Percentiles rank a stretch among this genome's conserved stretches.
Evolutionary conservation across 768 basidiomycete species (phyloP).

Genomic region (Chalciporus sphaerocephalus): DNA sequence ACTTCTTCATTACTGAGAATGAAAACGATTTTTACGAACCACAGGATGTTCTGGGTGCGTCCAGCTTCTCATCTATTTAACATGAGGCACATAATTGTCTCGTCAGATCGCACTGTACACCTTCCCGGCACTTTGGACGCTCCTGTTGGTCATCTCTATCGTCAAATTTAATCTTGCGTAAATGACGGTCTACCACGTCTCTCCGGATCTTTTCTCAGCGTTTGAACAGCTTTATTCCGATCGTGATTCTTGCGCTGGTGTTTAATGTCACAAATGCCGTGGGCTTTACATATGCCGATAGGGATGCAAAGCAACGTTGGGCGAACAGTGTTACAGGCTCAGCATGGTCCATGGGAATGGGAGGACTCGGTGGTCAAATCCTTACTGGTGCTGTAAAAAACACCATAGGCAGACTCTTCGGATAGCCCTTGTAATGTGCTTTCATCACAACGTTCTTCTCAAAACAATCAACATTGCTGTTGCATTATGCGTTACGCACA

Average conservation of each 20-base stretch:
- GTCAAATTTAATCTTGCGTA: slow-evolving; percentile 86
- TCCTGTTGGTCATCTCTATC: slow-evolving; percentile 82
- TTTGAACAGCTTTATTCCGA: slow-evolving; percentile 77
- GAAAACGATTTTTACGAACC: not conserved
- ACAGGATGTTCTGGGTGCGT: slow-evolving; percentile 90
- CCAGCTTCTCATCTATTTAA: slow-evolving; percentile 5
- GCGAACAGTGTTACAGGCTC: slow-evolving; percentile 68
- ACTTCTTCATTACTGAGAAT: slow-evolving; percentile 7
- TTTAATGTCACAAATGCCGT: slow-evolving; percentile 96
- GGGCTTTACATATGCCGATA: slow-evolving; percentile 94
- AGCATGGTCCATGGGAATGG: slow-evolving; percentile 67
- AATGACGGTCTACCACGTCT: slow-evolving; percentile 29
- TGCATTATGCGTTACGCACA: slow-evolving; percentile 4
- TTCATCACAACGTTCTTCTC: not conserved
- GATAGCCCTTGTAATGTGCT: slow-evolving; percentile 28
- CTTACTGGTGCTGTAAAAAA: slow-evolving; percentile 79
- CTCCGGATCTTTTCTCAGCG: slow-evolving; percentile 9
- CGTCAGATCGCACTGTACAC: slow-evolving; percentile 78
- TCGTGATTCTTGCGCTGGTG: slow-evolving; percentile 88
- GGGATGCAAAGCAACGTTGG: slow-evolving; percentile 92
- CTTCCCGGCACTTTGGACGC: slow-evolving; percentile 85
- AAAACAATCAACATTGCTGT: slow-evolving; percentile 14
- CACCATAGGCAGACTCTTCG: slow-evolving; percentile 74
- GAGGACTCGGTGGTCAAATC: slow-evolving; percentile 82
- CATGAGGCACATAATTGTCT: slow-evolving; percentile 14